Evolutionary conservation across 2,329 filamentous ascomycete species (phyloP).

Genomic region (Whalleya microplaca): DNA sequence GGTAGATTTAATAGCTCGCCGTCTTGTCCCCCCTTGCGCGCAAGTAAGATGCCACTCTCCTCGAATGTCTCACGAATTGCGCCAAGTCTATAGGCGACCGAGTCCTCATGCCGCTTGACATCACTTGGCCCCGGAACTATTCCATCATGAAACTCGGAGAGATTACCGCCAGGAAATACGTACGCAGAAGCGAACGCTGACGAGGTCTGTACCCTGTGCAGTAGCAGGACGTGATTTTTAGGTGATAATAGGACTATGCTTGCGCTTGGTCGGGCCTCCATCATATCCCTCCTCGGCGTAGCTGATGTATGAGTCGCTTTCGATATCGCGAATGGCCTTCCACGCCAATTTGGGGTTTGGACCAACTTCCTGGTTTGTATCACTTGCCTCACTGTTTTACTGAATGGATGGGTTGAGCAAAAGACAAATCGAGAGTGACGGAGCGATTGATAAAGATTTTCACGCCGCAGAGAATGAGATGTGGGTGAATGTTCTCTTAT

Average conservation of each 20-base stretch:
- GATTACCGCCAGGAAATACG: constrained; percentile 91
- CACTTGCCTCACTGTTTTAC: no score
- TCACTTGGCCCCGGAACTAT: constrained; percentile 49
- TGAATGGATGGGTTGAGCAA: no score
- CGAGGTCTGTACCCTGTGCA: constrained; percentile 83
- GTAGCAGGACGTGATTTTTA: constrained; percentile 81
- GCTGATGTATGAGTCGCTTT: constrained; percentile 8
- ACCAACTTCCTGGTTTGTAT: no score
- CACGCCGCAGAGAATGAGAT: no score
- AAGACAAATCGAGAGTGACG: no score
- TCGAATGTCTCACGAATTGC: constrained; percentile 94
- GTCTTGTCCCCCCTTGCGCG: constrained; percentile 45
- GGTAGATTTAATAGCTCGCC: constrained; percentile 64
- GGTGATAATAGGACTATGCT: constrained; percentile 87
- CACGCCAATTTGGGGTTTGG: no score
- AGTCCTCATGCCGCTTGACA: constrained; percentile 68
- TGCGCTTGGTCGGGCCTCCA: constrained; percentile 43
- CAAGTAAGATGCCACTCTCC: constrained; percentile 87
- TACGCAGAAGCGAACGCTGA: constrained; percentile 88
- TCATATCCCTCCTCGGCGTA: constrained; percentile 35
- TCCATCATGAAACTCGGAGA: constrained; percentile 79
- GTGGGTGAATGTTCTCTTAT: no score
- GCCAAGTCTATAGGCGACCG: constrained; percentile 74
- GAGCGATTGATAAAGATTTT: no score
- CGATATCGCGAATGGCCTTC: not conserved